Evolutionary conservation across 1,284 basidiomycete genomes (phyloP).

Genomic region (Malassezia nana): DNA sequence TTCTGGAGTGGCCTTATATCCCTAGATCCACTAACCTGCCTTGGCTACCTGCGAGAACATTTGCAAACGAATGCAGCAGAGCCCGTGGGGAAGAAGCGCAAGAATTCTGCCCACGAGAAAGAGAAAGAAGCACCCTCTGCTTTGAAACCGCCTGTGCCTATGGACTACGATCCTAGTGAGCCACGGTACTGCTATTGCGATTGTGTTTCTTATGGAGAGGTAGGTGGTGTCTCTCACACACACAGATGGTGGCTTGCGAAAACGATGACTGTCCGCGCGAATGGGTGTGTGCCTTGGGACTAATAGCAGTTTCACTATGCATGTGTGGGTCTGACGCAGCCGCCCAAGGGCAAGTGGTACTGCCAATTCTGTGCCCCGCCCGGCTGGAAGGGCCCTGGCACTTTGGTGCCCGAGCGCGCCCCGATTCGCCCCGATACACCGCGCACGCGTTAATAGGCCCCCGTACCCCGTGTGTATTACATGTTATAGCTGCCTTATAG

Average conservation of each 20-base stretch:
- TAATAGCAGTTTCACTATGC: slow-evolving; percentile 34
- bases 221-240: slow-evolving; percentile 23
- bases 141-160: slow-evolving; percentile 14
- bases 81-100: background rate
- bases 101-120: background rate
- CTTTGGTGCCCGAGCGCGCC: slow-evolving; percentile 21
- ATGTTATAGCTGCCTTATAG: slow-evolving; percentile 2
- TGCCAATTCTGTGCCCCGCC: slow-evolving; percentile 45
- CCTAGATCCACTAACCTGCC: slow-evolving; percentile 14
- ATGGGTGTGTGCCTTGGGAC: slow-evolving; percentile 35
- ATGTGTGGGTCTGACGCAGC: slow-evolving; percentile 32
- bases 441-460: background rate
- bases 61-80: background rate
- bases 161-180: slow-evolving; percentile 50
- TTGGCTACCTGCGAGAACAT: slow-evolving; percentile 13
- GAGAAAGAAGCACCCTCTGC: background rate
- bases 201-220: slow-evolving; percentile 51
- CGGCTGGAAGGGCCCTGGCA: slow-evolving; percentile 33
- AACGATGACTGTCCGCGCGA: slow-evolving; percentile 53
- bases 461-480: background rate
- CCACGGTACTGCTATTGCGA: slow-evolving; percentile 54
- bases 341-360: slow-evolving; percentile 38
- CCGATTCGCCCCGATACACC: slow-evolving; percentile 5
- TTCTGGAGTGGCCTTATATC: slow-evolving; percentile 17
- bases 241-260: slow-evolving; percentile 44